Conservation (phyloP, 2,329 filamentous ascomycete species). For the Mycocentrospora acerina region DNA sequence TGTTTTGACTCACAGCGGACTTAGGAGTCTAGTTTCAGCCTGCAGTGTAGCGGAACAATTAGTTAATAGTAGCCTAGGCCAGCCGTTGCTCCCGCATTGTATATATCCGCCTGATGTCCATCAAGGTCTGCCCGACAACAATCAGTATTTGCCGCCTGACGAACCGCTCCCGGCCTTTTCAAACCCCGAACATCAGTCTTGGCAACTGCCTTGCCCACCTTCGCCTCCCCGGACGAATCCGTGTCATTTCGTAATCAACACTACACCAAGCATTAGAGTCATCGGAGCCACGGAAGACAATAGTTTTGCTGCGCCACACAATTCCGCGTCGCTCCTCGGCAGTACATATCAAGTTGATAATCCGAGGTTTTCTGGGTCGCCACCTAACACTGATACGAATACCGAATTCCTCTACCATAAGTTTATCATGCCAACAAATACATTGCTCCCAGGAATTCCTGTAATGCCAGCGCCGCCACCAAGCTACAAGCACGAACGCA, state of each 20-base stretch:
- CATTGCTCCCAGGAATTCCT: constrained; percentile 19
- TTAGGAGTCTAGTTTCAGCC: constrained; percentile 28
- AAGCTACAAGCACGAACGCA: constrained; percentile 32
- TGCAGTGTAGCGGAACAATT: constrained; percentile 9
- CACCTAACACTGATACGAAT: constrained; percentile 23
- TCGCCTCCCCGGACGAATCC: constrained; percentile 31
- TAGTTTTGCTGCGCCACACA: constrained; percentile 37
- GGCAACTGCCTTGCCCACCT: constrained; percentile 27
- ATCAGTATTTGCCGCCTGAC: constrained; percentile 14
- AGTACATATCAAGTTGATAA: constrained; percentile 30
- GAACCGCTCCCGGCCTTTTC: too few species aligned
- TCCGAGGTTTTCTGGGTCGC: constrained; percentile 30
- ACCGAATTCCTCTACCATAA: constrained; percentile 12
- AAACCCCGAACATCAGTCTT: constrained; percentile 27
- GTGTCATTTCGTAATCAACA: constrained; percentile 36
- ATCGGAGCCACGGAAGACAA: constrained; percentile 28
- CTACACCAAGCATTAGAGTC: constrained; percentile 34
- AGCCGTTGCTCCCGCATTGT: constrained; percentile 13
- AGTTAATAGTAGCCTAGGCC: constrained; percentile 23
- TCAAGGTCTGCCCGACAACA: too few species aligned
- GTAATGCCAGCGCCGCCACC: constrained; percentile 24
- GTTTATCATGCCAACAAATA: constrained; percentile 32
- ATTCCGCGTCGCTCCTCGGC: constrained; percentile 23
- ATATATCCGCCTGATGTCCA: too few species aligned
- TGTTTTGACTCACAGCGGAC: constrained; percentile 26